phyloP scores from a whole-genome alignment of 2,329 filamentous ascomycete genomes.

The Dryadomyces quercus-mongolicae region DNA sequence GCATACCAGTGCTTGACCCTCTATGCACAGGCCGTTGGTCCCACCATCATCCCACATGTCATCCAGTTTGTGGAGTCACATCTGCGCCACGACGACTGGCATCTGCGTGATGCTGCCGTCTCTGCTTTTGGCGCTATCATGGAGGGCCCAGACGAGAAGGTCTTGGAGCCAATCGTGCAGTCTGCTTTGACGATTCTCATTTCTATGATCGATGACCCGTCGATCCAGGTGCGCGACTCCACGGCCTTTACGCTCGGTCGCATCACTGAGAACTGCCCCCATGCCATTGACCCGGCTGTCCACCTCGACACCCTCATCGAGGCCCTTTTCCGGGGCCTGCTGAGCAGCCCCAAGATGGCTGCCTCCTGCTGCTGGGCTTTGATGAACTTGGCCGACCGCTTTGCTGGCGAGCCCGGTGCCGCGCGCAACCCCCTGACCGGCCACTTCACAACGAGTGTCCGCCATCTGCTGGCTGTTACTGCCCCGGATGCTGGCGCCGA shows the following conservation, averaged over 20 bases:
- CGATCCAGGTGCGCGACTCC: slow-evolving; percentile 87
- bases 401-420: slow-evolving; percentile 74
- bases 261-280: slow-evolving; percentile 86
- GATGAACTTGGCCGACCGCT: slow-evolving; percentile 96
- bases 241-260: slow-evolving; percentile 92
- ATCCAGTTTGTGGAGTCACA: slow-evolving; percentile 86
- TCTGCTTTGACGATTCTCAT: slow-evolving; percentile 88
- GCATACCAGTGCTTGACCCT: slow-evolving; percentile 95
- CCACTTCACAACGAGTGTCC: slow-evolving; percentile 88
- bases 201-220: slow-evolving; percentile 78
- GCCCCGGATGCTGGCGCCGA: slow-evolving; percentile 59
- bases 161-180: slow-evolving; percentile 87
- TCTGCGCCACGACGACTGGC: slow-evolving; percentile 86
- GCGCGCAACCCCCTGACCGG: slow-evolving; percentile 71
- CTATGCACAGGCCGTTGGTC: slow-evolving; percentile 83
- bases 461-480: slow-evolving; percentile 74
- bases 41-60: slow-evolving; percentile 73
- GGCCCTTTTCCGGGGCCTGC: slow-evolving; percentile 79
- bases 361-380: slow-evolving; percentile 97
- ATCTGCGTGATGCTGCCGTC: slow-evolving; percentile 85
- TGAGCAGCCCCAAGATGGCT: slow-evolving; percentile 91
- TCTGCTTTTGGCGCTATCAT: slow-evolving; percentile 97
- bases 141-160: slow-evolving; percentile 91
- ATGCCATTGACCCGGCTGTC: slow-evolving; percentile 73
- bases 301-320: slow-evolving; percentile 79